phyloP scores from a whole-genome alignment of 768 basidiomycete genomes.

The Leccinum disarticulatum region DNA sequence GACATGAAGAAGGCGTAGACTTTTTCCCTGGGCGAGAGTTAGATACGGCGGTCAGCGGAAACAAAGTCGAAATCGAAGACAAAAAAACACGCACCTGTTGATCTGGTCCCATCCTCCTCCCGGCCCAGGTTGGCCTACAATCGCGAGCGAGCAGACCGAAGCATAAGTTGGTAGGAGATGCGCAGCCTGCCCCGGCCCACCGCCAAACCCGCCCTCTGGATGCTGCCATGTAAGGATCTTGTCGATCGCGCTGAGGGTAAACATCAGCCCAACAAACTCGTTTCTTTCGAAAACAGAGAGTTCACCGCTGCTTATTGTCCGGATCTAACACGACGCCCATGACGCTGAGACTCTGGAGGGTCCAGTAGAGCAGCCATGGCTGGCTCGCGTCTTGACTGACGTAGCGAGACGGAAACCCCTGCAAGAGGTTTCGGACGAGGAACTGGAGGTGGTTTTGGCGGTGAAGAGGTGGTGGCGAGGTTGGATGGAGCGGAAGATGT shows the following conservation, averaged over 20 bases:
- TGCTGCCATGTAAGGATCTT: conserved; percentile 84
- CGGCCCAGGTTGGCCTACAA: conserved; percentile 71
- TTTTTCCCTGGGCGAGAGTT: conserved; percentile 43
- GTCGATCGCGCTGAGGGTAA: conserved; percentile 60
- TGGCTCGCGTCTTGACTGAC: conserved; percentile 89
- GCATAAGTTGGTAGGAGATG: conserved; percentile 93
- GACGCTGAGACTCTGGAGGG: conserved; percentile 76
- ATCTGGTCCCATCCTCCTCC: conserved; percentile 86
- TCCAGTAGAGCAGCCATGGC: conserved; percentile 96
- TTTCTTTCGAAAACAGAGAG: not conserved
- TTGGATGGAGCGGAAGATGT: conserved; percentile 44
- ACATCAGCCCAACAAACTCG: not conserved
- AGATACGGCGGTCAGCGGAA: not conserved
- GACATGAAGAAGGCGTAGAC: conserved; percentile 90
- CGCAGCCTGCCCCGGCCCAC: conserved; percentile 84
- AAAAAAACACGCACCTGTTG: conserved; percentile 55
- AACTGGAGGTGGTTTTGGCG: conserved; percentile 72
- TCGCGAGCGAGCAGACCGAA: conserved; percentile 77
- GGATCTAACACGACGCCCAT: conserved; percentile 80
- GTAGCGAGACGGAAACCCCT: conserved; percentile 81
- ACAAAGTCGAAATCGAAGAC: not conserved
- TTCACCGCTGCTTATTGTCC: conserved; percentile 69
- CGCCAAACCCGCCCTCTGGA: conserved; percentile 86
- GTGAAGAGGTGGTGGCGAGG: conserved; percentile 44
- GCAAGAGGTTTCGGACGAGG: conserved; percentile 66